A percentile compares a stretch with the other conserved stretches of the same genome.
Conservation (phyloP, 306 rosid genomes). For the Mucuna pruriens region DNA sequence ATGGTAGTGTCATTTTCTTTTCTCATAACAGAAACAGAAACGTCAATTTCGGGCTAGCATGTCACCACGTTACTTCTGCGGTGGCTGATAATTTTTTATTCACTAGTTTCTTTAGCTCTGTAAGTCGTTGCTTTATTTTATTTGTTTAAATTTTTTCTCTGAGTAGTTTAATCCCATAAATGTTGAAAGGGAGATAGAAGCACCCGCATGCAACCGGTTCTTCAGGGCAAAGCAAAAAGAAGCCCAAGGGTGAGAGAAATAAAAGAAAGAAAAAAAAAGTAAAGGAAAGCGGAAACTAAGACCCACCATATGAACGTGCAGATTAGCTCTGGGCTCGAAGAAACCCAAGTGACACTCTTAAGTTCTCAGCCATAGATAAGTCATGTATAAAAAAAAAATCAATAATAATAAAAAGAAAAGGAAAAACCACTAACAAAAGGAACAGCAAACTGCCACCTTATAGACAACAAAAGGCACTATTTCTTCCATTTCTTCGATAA, state of each 20-base stretch:
- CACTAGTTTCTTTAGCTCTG: slow-evolving; percentile 19
- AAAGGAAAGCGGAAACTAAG: slow-evolving; percentile 33
- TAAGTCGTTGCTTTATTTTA: slow-evolving; percentile 34
- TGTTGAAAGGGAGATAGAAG: slow-evolving; percentile 10
- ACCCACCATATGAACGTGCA: slow-evolving; percentile 60
- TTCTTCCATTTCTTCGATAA: slow-evolving; percentile 30
- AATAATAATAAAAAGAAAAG: neutral
- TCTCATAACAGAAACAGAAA: slow-evolving; percentile 6
- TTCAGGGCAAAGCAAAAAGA: slow-evolving; percentile 46
- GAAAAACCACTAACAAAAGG: slow-evolving; percentile 5
- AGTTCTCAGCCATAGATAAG: slow-evolving; percentile 38
- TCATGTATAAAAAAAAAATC: neutral
- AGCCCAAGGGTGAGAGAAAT: neutral
- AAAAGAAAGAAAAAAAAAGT: neutral
- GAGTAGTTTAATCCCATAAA: slow-evolving; percentile 32
- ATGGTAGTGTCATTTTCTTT: slow-evolving; percentile 18
- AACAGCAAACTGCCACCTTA: slow-evolving; percentile 60
- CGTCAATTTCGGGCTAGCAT: slow-evolving; percentile 40
- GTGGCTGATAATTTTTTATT: slow-evolving; percentile 8
- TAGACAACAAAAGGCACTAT: slow-evolving; percentile 50
- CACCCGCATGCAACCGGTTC: slow-evolving; percentile 39
- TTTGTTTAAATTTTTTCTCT: neutral
- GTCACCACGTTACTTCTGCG: slow-evolving; percentile 33
- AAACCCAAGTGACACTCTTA: slow-evolving; percentile 38
- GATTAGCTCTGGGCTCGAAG: slow-evolving; percentile 76